Evolutionary conservation across 23 red algal species (phyloP).

Genomic region (Gracilaria gracilis): DNA sequence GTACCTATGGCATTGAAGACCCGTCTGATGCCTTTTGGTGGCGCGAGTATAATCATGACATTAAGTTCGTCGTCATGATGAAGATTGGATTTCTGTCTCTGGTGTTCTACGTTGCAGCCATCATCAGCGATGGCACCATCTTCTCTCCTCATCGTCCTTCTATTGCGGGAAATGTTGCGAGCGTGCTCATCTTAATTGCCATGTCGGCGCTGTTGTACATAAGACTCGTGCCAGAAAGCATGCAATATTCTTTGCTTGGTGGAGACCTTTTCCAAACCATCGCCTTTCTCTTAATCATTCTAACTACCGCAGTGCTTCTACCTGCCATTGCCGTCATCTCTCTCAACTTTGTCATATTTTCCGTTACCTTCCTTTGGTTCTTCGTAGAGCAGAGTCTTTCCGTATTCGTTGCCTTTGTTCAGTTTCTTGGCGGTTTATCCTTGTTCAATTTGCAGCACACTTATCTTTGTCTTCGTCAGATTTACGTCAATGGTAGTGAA

Average conservation of each 20-base stretch:
- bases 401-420: conserved; percentile 16
- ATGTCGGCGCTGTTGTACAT: conserved; percentile 42
- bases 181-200: conserved; percentile 31
- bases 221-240: conserved; percentile 18
- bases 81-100: conserved; percentile 51
- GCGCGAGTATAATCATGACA: conserved; percentile 32
- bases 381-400: conserved; percentile 27
- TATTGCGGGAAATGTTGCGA: conserved; percentile 19
- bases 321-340: conserved; percentile 39
- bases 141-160: conserved; percentile 47
- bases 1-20: conserved; percentile 42
- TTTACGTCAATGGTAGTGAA: conserved; percentile 38
- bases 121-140: conserved; percentile 52
- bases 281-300: conserved; percentile 48
- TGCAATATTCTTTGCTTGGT: conserved; percentile 44
- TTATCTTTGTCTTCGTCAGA: conserved; percentile 39
- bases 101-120: conserved; percentile 44
- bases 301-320: conserved; percentile 36
- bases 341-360: conserved; percentile 47
- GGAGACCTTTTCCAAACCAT: conserved; percentile 39
- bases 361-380: conserved; percentile 55
- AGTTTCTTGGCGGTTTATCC: conserved; percentile 39
- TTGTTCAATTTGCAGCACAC: conserved; percentile 57
- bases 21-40: conserved; percentile 65
- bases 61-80: conserved; percentile 67